phyloP scores from a whole-genome alignment of 2,329 filamentous ascomycete genomes.

The Aschersonia sp. region DNA sequence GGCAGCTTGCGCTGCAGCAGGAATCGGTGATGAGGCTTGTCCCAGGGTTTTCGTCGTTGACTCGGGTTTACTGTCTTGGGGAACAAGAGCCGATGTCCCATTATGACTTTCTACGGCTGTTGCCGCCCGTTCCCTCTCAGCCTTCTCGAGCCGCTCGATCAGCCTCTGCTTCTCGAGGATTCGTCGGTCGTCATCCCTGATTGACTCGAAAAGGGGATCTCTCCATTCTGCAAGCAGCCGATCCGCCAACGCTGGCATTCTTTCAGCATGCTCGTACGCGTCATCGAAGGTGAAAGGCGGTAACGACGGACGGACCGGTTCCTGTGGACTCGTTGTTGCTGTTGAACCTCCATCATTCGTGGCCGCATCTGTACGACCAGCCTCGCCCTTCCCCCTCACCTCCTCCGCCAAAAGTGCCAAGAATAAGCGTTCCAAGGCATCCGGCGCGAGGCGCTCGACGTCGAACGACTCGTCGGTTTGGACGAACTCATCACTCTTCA shows the following conservation, averaged over 20 bases:
- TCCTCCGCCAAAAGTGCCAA: slow-evolving; percentile 64
- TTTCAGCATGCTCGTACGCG: slow-evolving; percentile 47
- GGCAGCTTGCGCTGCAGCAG: slow-evolving; percentile 4
- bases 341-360: not conserved
- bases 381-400: slow-evolving; percentile 31
- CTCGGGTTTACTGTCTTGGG: slow-evolving; percentile 16
- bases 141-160: slow-evolving; percentile 50
- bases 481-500: slow-evolving; percentile 61
- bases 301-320: slow-evolving; percentile 49
- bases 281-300: slow-evolving; percentile 53
- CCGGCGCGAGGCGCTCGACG: slow-evolving; percentile 56
- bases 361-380: slow-evolving; percentile 14
- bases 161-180: slow-evolving; percentile 52
- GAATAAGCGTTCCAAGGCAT: slow-evolving; percentile 68
- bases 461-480: slow-evolving; percentile 58
- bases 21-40: not conserved
- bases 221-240: slow-evolving; percentile 65
- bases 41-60: not conserved
- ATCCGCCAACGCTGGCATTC: slow-evolving; percentile 55
- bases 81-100: slow-evolving; percentile 15
- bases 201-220: slow-evolving; percentile 51
- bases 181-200: slow-evolving; percentile 58
- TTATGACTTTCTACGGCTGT: slow-evolving; percentile 19
- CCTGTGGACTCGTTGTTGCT: not conserved
- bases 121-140: slow-evolving; percentile 20